Evolutionary conservation across 495 filamentous ascomycete species (phyloP), one percentile per base, ranked within the genome.

Genomic region (Ascodesmis nigricans): DNA sequence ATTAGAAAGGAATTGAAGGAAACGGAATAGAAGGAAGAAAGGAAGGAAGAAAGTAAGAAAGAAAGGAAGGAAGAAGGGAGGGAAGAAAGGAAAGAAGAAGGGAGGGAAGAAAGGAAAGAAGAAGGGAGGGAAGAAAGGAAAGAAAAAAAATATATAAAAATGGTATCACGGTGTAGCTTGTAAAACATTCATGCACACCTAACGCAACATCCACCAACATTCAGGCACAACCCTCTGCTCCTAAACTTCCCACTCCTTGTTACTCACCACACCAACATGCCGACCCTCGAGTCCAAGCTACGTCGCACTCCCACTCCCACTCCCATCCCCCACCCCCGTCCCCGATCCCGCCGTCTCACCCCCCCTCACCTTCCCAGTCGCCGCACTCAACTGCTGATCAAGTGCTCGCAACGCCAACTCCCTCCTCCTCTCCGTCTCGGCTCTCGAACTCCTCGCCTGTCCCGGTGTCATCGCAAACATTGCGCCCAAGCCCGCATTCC

Each of bases 361-460:
- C 4, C 52, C 37, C n/a, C 52, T 53, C 8, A 53, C 51, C 33
- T 50, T 61, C 2, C 62, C 66, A 16, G 78, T 72, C 4, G 82
- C 81, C 21, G 79, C 77, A 55, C 91, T 72, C 33, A 97, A 57
- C 42, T 87, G 65, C 57, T 92, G 82, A 53, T 97, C 87, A 37
- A 97, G 56, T 9, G 81, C 87, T 52, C 80, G 82, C 24, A 97
- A 60, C 3, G 87, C 87, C 31, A 97, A 53, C 3, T 82, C 82
- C 42, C 87, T 65, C 53, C 87, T 67, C 37, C 87, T 60, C 59
- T 97, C 87, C 1, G 87, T 81, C 53, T 97, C 87, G 31, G 87
- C 90, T 36, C 83, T 68, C 29, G 65, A 64, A 10, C 48, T 52
- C n/a, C 72, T 46, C 4, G 37, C 46, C 3, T 55, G 52, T 7